Base-by-base conservation (phyloP, 768 basidiomycete species). In the Termitomyces sp. region DNA sequence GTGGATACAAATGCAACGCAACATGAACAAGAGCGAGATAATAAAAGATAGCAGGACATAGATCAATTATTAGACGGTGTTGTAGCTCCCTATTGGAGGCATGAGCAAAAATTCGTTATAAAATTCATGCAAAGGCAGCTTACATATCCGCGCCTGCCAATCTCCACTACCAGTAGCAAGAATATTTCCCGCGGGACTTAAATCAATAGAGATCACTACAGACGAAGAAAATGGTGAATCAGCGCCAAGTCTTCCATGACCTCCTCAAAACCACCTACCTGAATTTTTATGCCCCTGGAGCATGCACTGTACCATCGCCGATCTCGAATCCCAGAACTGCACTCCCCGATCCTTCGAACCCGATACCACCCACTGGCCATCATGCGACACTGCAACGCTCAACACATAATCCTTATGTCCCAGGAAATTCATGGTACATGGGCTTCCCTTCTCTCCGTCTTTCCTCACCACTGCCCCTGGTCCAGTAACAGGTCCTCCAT, bases 281-380 rank as follows among this genome's bases (percentile, higher is more conserved):
- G 78, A 78, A 61, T 84, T 82, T 67, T 81, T 83, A 65, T 84
- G 82, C 3, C 82, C 81, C 70, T 98, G 95, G 34, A 99, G 78
- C 89, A 96, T 93, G 67, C 92, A 89, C 71, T 98, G 95, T 66
- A 94, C 88, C 44, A 86, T 82, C 33, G 79, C 81, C 13, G 81
- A 81, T 62, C 83, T 79, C 54, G 91, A 85, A 69, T 95, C 92
- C 88, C 91, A 93, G 70, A 96, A 94, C 71, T 95, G 93, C 57
- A 99, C 95, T 0, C 93, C 90, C 13, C 97, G 89, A 70, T 99
- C 97, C 75, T 98, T 98, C 4, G 81, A 82, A 1, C 97, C 96
- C 12, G 93, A 95, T 12, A 97, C 95, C 65, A 98, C 89, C 91
- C 94, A 84, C 63, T 91, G 86, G 4, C 92, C 93, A 72, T 98